Percentiles rank a stretch among this genome's conserved stretches.
Evolutionary conservation across 1,284 basidiomycete genomes (phyloP).

Genomic region (Coniferiporia weirii): DNA sequence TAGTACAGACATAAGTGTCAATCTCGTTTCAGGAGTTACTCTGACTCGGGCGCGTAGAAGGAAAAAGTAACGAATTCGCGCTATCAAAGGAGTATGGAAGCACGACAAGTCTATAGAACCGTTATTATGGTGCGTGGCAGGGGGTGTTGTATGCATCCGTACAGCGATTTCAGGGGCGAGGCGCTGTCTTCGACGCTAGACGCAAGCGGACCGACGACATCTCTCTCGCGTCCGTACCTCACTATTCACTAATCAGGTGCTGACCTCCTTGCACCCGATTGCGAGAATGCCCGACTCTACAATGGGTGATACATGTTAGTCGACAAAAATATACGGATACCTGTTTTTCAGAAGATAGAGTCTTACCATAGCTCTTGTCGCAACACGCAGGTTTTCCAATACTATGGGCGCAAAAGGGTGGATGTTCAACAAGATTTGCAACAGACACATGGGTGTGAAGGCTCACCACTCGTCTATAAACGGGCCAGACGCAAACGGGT

Average conservation of each 20-base stretch:
- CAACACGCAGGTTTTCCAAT: slow-evolving; percentile 2
- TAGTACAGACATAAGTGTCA: no score
- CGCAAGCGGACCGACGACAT: no score
- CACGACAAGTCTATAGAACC: no score
- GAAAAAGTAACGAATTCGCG: no score
- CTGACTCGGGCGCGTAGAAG: no score
- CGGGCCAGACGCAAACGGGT: background rate
- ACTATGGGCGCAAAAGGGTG: background rate
- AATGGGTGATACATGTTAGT: background rate
- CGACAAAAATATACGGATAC: background rate
- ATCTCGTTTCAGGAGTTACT: no score
- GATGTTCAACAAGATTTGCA: background rate
- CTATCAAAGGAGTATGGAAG: no score
- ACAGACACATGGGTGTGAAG: background rate
- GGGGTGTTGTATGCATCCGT: no score
- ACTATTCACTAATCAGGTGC: background rate
- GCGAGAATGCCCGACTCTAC: slow-evolving; percentile 9
- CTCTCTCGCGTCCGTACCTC: no score
- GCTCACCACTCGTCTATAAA: background rate
- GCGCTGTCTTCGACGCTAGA: no score
- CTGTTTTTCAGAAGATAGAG: background rate
- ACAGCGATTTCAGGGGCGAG: no score
- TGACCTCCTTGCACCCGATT: slow-evolving; percentile 5
- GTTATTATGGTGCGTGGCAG: no score
- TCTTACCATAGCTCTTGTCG: slow-evolving; percentile 7